Conservation (phyloP, 257 asterid genomes). For the Capsicum pubescens region DNA sequence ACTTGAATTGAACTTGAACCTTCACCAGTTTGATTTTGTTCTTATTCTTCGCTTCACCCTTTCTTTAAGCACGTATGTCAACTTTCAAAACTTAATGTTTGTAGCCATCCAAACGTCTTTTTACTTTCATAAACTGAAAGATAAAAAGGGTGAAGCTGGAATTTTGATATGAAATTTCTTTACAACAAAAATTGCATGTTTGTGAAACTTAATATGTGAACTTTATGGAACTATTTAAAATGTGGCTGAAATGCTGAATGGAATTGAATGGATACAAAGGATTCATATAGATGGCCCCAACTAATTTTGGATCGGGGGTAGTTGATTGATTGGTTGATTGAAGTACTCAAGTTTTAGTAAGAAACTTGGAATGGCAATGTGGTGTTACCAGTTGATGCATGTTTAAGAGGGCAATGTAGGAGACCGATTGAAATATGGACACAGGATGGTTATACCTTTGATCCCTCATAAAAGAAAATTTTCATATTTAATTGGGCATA, state of each 20-base stretch:
- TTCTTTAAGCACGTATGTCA: neutral
- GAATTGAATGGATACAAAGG: neutral
- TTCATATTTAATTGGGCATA: neutral
- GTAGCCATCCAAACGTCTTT: neutral
- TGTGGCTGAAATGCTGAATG: neutral
- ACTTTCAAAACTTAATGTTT: neutral
- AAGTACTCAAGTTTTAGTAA: neutral
- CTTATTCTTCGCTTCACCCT: neutral
- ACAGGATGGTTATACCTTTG: conserved; percentile 3
- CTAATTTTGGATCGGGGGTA: neutral
- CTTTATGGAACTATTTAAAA: neutral
- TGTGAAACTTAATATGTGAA: neutral
- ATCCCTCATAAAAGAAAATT: neutral
- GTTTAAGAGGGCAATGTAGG: neutral
- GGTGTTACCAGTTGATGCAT: neutral
- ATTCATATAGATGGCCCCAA: neutral
- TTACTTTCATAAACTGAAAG: neutral
- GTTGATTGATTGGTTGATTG: neutral
- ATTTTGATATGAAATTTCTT: neutral
- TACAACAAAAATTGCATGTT: neutral
- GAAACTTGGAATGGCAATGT: neutral
- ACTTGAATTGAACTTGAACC: neutral
- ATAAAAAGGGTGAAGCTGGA: neutral
- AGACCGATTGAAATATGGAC: neutral
- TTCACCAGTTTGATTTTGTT: neutral